Evolutionary conservation across 306 rosid species (phyloP), one percentile per base, ranked within the genome.

Genomic region (Quercus bicolor): DNA sequence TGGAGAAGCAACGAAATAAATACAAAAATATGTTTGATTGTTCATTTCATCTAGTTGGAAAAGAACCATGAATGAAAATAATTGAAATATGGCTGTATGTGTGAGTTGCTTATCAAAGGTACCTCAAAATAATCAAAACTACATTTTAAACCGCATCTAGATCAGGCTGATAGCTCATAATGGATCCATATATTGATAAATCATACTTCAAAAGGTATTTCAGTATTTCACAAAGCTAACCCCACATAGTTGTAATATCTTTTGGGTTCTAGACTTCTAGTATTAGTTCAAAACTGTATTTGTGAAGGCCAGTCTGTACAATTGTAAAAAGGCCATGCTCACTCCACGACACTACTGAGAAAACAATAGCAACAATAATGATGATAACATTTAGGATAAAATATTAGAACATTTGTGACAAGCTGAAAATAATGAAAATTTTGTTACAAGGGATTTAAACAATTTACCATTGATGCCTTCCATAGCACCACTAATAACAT

Each of bases 391-490:
- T 73, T 72, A 56, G 59, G 59, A 69, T 29, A 75, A 31, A 31
- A 81, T 73, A 64, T 43, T 68, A 75, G 15, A 70, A 56, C 70
- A 54, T 68, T 72, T 60, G 62, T 57, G 77, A 55, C 56, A 57
- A 59, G 73, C 70, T 77, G 66, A 83, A 83, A 37, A 29, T 28
- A 71, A 40, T 56, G 26, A 75, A 81, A 57, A 81, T 62, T 56
- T 75, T 84, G 70, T 73, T 82, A 28, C 7, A 56, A 48, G 54
- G 72, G 75, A 79, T 74, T 11, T 19, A 77, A 64, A 77, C 20
- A 56, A 76, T 53, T 88, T 96, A 96, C 98, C 99, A 69, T 93
- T 96, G 81, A 96, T 70, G 78, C 99, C 99, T 81, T 96, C 97
- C 99, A 96, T 96, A 79, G 99, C 88, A 33, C 99, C 98, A 72